phyloP scores from a whole-genome alignment of 2,329 filamentous ascomycete genomes.

The Ophiostoma populinum region DNA sequence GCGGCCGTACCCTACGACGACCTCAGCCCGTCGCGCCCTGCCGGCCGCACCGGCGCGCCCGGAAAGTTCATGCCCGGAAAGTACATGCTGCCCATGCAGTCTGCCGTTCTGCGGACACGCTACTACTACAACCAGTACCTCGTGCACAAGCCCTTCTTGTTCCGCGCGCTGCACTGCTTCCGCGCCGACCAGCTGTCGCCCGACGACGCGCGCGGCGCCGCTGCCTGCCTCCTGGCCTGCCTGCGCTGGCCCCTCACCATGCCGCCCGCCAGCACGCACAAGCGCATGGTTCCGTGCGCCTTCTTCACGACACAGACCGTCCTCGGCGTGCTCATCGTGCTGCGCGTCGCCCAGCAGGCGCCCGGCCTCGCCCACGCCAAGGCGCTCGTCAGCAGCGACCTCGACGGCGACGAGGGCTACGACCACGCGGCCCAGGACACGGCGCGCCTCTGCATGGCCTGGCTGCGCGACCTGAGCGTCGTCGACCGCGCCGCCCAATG shows the following conservation, averaged over 20 bases:
- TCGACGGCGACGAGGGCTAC: conserved; percentile 22
- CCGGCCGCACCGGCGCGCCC: conserved; percentile 26
- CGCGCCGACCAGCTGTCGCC: conserved; percentile 32
- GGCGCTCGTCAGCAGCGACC: conserved; percentile 7
- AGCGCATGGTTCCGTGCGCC: conserved; percentile 38
- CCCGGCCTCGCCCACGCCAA: conserved; percentile 32
- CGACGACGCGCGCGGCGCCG: conserved; percentile 37
- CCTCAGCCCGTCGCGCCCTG: conserved; percentile 12
- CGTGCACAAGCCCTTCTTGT: conserved; percentile 39
- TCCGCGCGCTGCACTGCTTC: conserved; percentile 42
- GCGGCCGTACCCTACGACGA: conserved; percentile 21
- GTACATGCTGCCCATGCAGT: conserved; percentile 37
- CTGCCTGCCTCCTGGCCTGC: conserved; percentile 37
- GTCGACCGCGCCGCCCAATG: conserved; percentile 36
- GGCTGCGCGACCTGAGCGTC: conserved; percentile 38
- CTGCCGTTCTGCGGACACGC: conserved; percentile 36
- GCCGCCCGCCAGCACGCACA: conserved; percentile 37
- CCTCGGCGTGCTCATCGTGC: conserved; percentile 36
- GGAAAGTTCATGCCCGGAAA: no score
- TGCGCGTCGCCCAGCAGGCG: conserved; percentile 35
- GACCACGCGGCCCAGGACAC: conserved; percentile 33
- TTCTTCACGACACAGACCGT: conserved; percentile 48
- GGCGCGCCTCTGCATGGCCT: conserved; percentile 35
- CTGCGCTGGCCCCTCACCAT: conserved; percentile 43
- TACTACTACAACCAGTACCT: conserved; percentile 43